Conservation (phyloP, 1,284 basidiomycete species). For the Anthracocystis panici-leucophaei region DNA sequence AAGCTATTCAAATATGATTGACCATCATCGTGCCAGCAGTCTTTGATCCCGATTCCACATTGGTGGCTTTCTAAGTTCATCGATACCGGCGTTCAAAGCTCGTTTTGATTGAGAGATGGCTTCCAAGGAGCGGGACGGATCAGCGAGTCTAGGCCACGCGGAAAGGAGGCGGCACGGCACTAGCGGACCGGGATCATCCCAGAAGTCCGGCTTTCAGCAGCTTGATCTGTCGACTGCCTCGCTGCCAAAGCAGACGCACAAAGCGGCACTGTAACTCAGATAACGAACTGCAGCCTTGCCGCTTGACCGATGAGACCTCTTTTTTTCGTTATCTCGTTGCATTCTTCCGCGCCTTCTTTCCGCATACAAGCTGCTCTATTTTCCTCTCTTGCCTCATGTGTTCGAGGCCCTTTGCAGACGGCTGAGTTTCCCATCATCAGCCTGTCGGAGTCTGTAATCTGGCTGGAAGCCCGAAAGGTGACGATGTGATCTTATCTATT, state of each 20-base stretch:
- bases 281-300: slow-evolving; percentile 3
- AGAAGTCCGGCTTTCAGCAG: slow-evolving; percentile 3
- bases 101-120: background rate
- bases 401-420: slow-evolving; percentile 1
- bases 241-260: background rate
- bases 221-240: slow-evolving; percentile 1
- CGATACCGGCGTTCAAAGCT: too few species aligned
- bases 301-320: background rate
- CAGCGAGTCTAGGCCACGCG: background rate
- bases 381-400: slow-evolving; percentile 3
- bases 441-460: slow-evolving; percentile 12
- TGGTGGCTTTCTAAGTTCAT: too few species aligned
- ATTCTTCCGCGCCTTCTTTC: background rate
- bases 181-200: background rate
- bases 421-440: slow-evolving; percentile 6
- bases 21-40: too few species aligned
- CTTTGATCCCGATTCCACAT: too few species aligned
- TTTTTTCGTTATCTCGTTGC: slow-evolving; percentile 17
- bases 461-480: background rate
- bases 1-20: too few species aligned
- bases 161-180: background rate
- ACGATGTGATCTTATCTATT: slow-evolving; percentile 13
- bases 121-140: background rate
- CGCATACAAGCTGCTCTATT: background rate
- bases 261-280: background rate